Evolutionary conservation across 768 basidiomycete species (phyloP).

Genomic region (Lactarius psammicola): DNA sequence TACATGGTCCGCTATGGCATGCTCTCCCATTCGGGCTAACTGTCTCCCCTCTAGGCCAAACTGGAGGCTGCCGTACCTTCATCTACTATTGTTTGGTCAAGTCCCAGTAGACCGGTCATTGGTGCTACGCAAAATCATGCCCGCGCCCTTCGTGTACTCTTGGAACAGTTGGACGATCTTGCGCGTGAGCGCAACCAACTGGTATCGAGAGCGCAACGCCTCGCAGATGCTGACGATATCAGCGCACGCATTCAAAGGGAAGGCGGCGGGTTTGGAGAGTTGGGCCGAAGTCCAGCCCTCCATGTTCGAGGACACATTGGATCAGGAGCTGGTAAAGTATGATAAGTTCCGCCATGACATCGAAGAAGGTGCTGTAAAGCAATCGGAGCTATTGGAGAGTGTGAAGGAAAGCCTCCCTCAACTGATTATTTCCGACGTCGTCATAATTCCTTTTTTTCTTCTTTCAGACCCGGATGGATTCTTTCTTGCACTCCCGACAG

Average conservation of each 20-base stretch:
- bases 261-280: constrained; percentile 61
- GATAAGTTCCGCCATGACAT: constrained; percentile 60
- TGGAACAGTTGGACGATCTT: constrained; percentile 81
- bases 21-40: background rate
- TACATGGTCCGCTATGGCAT: constrained; percentile 28
- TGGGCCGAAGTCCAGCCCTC: constrained; percentile 73
- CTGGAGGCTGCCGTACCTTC: constrained; percentile 70
- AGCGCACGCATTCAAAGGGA: constrained; percentile 62
- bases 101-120: constrained; percentile 9
- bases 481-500: constrained; percentile 72
- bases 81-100: constrained; percentile 37
- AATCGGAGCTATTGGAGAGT: constrained; percentile 60
- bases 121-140: constrained; percentile 55
- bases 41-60: constrained; percentile 47
- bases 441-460: background rate
- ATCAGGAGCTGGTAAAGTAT: constrained; percentile 79
- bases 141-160: constrained; percentile 62
- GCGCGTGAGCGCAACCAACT: constrained; percentile 58
- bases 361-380: constrained; percentile 55
- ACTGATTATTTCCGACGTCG: background rate
- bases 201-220: constrained; percentile 59
- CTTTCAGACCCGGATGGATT: constrained; percentile 59
- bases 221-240: constrained; percentile 72
- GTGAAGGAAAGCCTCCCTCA: constrained; percentile 56
- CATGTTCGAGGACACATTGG: constrained; percentile 84